Conservation (phyloP, 306 rosid species). For the Morella rubra region DNA sequence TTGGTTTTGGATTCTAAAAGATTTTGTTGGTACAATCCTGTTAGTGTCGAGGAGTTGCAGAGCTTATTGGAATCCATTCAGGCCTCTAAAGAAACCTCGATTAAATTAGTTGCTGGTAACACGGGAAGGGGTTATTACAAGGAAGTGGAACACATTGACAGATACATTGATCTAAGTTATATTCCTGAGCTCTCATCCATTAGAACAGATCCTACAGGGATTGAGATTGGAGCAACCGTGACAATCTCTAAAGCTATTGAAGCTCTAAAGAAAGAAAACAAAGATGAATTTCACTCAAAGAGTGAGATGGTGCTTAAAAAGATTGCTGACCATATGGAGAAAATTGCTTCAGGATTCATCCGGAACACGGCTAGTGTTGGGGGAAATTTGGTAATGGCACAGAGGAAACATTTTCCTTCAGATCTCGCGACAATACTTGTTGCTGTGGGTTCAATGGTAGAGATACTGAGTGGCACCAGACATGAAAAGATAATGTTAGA, state of each 20-base stretch:
- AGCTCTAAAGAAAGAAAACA: conserved; percentile 35
- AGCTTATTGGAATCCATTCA: conserved; percentile 34
- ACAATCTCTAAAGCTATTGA: conserved; percentile 69
- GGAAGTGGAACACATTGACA: conserved; percentile 49
- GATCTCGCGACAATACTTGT: conserved; percentile 82
- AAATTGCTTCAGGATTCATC: conserved; percentile 66
- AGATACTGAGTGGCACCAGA: conserved; percentile 45
- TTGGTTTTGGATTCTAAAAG: conserved; percentile 42
- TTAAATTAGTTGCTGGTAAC: conserved; percentile 69
- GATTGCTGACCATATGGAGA: conserved; percentile 69
- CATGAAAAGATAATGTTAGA: conserved; percentile 60
- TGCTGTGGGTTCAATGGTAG: conserved; percentile 65
- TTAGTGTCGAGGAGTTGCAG: conserved; percentile 50
- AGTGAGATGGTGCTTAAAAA: conserved; percentile 43
- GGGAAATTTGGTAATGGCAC: conserved; percentile 93
- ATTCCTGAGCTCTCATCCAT: conserved; percentile 59
- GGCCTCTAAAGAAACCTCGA: conserved; percentile 16
- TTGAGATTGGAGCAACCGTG: conserved; percentile 72
- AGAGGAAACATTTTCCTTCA: conserved; percentile 76
- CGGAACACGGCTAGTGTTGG: conserved; percentile 79
- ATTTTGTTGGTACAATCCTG: conserved; percentile 58
- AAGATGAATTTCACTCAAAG: conserved; percentile 32
- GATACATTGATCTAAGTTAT: conserved; percentile 53
- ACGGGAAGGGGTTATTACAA: conserved; percentile 81
- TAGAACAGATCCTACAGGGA: conserved; percentile 51